Evolutionary conservation across 352 stramenopile genomes (phyloP).

Genomic region (Phytophthora cactorum): DNA sequence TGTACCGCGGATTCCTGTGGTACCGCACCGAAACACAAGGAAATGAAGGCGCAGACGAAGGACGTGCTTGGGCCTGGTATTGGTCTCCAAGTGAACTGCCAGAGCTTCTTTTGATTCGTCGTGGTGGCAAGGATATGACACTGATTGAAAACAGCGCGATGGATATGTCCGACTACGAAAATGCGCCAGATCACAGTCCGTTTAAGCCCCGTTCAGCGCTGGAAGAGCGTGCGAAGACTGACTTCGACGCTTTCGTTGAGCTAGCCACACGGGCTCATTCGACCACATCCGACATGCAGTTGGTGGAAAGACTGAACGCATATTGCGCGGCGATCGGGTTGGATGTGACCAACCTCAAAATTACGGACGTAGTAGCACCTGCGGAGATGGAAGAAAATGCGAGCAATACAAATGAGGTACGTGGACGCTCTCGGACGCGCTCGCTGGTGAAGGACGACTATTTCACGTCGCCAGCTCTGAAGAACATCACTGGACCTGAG

Average conservation of each 20-base stretch:
- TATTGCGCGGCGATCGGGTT: slow-evolving; percentile 80
- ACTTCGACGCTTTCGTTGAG: slow-evolving; percentile 67
- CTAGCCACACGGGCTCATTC: slow-evolving; percentile 73
- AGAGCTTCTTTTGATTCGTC: slow-evolving; percentile 80
- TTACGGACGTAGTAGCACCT: slow-evolving; percentile 64
- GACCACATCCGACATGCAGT: slow-evolving; percentile 75
- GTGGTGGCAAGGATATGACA: slow-evolving; percentile 88
- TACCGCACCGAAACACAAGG: slow-evolving; percentile 97
- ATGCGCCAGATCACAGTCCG: slow-evolving; percentile 35
- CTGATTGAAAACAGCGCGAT: slow-evolving; percentile 82
- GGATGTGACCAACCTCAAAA: slow-evolving; percentile 83
- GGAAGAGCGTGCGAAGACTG: slow-evolving; percentile 52
- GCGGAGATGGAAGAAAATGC: slow-evolving; percentile 30
- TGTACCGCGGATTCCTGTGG: slow-evolving; percentile 94
- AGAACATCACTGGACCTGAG: slow-evolving; percentile 59
- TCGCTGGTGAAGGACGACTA: slow-evolving; percentile 73
- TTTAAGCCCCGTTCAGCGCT: slow-evolving; percentile 57
- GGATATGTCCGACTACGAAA: slow-evolving; percentile 60
- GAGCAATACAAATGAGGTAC: slow-evolving; percentile 3
- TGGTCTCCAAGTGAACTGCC: slow-evolving; percentile 93
- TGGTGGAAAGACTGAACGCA: slow-evolving; percentile 86
- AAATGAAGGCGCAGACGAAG: slow-evolving; percentile 94
- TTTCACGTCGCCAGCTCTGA: slow-evolving; percentile 73
- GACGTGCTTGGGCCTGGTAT: slow-evolving; percentile 95
- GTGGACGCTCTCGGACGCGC: slow-evolving; percentile 36